Evolutionary conservation across 2,329 filamentous ascomycete genomes (phyloP), one percentile per base, ranked within the genome.

Genomic region (Hymenotorrendiella dingleyae): DNA sequence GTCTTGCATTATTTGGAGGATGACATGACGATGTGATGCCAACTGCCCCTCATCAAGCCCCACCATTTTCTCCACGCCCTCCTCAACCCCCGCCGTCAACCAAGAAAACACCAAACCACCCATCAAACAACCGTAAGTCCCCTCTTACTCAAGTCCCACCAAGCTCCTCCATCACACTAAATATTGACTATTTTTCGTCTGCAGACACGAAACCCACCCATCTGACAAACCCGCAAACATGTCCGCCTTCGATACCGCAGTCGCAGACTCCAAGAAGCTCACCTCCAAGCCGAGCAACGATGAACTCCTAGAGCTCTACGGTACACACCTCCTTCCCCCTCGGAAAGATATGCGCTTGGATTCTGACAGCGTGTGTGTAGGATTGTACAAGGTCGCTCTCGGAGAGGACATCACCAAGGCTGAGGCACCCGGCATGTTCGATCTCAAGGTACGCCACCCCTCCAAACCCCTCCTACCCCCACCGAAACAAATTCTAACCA

Each of bases 201-300:
- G n/a, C n/a, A n/a, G n/a, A n/a, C n/a, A n/a, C n/a, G n/a, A n/a
- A n/a, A n/a, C n/a, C n/a, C n/a, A n/a, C n/a, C n/a, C n/a, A n/a
- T n/a, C n/a, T n/a, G n/a, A n/a, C n/a, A n/a, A n/a, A n/a, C n/a
- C 28, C 36, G 29, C 24, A 24, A 52, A 28, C 40, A 59, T 57
- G 55, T 56, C 55, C 20, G 55, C 43, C 45, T 81, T 80, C 68
- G 56, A 76, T 53, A 70, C 67, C 63, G 80, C 80, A 49, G 69
- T 74, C 56, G 62, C 60, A 52, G 80, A 85, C 66, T 79, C 75
- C 67, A 78, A 78, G 67, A 82, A 84, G 73, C 72, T 86, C 52
- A 76, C 75, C 54, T 63, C 68, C 53, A 82, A 82, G 74, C 82
- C 82, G 40, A 62, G 53, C 60, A 76, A 78, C 66, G 71, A 78